These are phyloP conservation scores for Cupressus sempervirens DNA, from an alignment of 75 land plant species.

Conservation along the genomic window DNA sequence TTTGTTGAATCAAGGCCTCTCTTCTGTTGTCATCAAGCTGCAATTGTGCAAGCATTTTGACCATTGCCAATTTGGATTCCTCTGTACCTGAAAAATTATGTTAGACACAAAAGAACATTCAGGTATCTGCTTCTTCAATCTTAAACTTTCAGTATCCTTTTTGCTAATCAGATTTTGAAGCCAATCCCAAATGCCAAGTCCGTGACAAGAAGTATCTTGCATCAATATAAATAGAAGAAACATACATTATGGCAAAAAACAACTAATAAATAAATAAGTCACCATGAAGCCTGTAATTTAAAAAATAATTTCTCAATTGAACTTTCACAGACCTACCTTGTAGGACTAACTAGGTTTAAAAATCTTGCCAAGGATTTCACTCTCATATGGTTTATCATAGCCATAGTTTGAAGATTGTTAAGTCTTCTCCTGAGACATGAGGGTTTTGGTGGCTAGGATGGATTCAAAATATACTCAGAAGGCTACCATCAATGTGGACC, in stretches of 20 bases:
- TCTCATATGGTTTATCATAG: background rate
- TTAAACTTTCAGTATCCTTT: background rate
- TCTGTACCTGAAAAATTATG: constrained; percentile 11
- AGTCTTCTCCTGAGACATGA: too few relatives aligned
- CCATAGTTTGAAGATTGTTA: too few relatives aligned
- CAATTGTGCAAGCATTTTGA: constrained; percentile 11
- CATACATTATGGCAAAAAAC: background rate
- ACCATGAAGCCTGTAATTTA: background rate
- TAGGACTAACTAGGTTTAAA: background rate
- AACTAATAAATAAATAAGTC: too few relatives aligned
- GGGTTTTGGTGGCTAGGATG: too few relatives aligned
- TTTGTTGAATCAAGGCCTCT: constrained; percentile 19
- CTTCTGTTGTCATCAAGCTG: constrained; percentile 22
- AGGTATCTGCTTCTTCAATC: background rate
- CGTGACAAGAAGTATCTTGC: background rate
- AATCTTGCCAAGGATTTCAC: background rate
- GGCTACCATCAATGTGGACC: too few relatives aligned
- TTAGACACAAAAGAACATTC: background rate
- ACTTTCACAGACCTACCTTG: background rate
- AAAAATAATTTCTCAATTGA: background rate
- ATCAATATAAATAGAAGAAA: background rate
- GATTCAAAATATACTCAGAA: too few relatives aligned
- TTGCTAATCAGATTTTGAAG: background rate
- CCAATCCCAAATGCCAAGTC: background rate
- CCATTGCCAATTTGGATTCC: constrained; percentile 23